Evolutionary conservation across 192 early-diverging fungal genomes (phyloP).

Genomic region (Rhizophagus prolifer): DNA sequence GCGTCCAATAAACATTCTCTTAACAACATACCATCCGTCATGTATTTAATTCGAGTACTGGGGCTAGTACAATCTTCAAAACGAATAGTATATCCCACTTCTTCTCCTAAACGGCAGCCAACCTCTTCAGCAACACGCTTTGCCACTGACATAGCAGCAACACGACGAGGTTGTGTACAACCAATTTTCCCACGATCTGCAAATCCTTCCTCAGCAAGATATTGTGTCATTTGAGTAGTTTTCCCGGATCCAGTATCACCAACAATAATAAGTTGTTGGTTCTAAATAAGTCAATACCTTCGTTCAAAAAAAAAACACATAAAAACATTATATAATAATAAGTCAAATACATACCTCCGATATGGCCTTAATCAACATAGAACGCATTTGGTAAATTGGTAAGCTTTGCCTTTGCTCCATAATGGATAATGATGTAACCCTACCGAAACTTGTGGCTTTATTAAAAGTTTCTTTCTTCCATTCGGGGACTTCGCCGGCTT

Average conservation of each 20-base stretch:
- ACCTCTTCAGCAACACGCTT: slow-evolving; percentile 98
- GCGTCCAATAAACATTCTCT: slow-evolving; percentile 89
- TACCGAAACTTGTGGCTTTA: slow-evolving; percentile 89
- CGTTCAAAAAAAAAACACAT: background rate
- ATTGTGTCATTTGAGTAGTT: slow-evolving; percentile 98
- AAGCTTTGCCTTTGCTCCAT: slow-evolving; percentile 84
- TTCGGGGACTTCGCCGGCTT: slow-evolving; percentile 76
- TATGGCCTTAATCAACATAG: slow-evolving; percentile 79
- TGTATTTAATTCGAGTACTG: slow-evolving; percentile 92
- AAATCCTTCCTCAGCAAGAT: slow-evolving; percentile 95
- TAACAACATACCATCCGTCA: slow-evolving; percentile 98
- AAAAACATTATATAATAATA: background rate
- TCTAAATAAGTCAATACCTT: slow-evolving; percentile 25
- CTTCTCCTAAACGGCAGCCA: slow-evolving; percentile 83
- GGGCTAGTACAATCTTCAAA: slow-evolving; percentile 97
- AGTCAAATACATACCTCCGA: slow-evolving; percentile 40
- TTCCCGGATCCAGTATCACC: slow-evolving; percentile 98
- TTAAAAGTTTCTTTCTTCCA: slow-evolving; percentile 85
- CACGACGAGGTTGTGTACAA: slow-evolving; percentile 98
- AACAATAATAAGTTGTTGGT: slow-evolving; percentile 82
- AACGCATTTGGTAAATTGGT: slow-evolving; percentile 83
- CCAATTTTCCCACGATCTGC: slow-evolving; percentile 85
- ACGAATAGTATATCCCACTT: slow-evolving; percentile 98
- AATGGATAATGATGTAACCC: slow-evolving; percentile 79
- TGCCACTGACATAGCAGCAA: slow-evolving; percentile 98